Conservation (phyloP, 257 asterid species). For the Nicotiana undulata region DNA sequence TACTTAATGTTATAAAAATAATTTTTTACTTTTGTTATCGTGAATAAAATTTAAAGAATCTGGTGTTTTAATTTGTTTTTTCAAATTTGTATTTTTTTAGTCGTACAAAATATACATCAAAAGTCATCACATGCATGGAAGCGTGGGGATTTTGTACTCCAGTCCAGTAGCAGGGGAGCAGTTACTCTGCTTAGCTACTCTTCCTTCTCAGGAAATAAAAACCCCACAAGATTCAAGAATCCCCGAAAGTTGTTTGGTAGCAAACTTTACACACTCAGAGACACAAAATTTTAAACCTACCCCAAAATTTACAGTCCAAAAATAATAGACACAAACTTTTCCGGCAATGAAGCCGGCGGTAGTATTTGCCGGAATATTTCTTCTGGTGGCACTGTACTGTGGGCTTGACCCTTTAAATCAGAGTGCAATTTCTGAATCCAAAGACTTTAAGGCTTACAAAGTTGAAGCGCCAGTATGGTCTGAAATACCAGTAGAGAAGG, state of each 20-base stretch:
- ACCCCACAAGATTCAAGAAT: not conserved
- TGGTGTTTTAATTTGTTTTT: too few relatives aligned
- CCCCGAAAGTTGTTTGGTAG: not conserved
- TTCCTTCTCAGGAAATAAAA: not conserved
- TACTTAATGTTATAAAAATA: too few relatives aligned
- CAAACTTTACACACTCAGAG: not conserved
- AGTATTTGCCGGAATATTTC: constrained; percentile 36
- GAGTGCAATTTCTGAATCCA: constrained; percentile 56
- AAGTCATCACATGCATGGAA: not conserved
- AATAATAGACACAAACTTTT: not conserved
- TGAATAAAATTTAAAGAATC: too few relatives aligned
- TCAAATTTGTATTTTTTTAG: too few relatives aligned
- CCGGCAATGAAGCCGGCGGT: constrained; percentile 36
- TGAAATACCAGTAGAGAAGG: constrained; percentile 47
- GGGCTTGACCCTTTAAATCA: constrained; percentile 77
- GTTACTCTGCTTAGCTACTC: not conserved
- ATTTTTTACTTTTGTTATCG: too few relatives aligned
- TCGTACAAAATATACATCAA: not conserved
- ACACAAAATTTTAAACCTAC: not conserved
- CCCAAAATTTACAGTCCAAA: not conserved
- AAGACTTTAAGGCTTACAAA: constrained; percentile 53
- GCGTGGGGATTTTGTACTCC: not conserved
- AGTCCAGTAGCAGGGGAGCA: not conserved
- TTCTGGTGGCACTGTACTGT: constrained; percentile 65
- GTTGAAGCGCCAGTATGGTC: constrained; percentile 68